These are phyloP conservation scores for Entomortierella chlamydospora DNA, from an alignment of 192 early-diverging fungal species.

Conservation along the genomic window DNA sequence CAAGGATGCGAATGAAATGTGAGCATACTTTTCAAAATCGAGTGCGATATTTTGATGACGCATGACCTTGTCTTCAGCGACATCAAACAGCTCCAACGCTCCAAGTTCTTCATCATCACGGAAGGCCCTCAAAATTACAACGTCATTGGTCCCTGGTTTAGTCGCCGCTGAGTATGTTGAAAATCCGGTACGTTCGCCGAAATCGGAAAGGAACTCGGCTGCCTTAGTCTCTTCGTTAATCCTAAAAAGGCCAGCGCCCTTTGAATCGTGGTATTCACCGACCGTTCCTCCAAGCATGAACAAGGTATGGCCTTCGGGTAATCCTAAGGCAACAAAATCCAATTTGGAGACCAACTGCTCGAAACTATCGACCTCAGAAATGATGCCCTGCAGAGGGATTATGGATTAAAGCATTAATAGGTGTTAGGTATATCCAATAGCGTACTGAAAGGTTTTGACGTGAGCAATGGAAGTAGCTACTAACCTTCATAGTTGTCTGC, in stretches of 20 bases:
- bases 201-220: conserved; percentile 16
- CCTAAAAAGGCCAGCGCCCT: conserved; percentile 24
- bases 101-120: conserved; percentile 23
- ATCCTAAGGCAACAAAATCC: conserved; percentile 18
- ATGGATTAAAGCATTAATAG: not conserved
- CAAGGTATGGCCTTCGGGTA: conserved; percentile 32
- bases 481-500: conserved; percentile 25
- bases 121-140: conserved; percentile 38
- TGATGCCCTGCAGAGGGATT: conserved; percentile 15
- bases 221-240: conserved; percentile 29
- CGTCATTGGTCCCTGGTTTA: conserved; percentile 37
- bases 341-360: conserved; percentile 28
- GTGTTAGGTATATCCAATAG: not conserved
- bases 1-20: conserved; percentile 25
- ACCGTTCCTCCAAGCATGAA: conserved; percentile 39
- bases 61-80: conserved; percentile 23
- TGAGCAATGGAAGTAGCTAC: not conserved
- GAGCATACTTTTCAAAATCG: conserved; percentile 18
- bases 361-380: conserved; percentile 12
- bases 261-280: conserved; percentile 44
- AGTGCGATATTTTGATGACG: conserved; percentile 33
- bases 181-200: conserved; percentile 50
- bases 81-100: conserved; percentile 39
- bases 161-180: conserved; percentile 29
- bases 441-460: too few relatives aligned